Evolutionary conservation across 2,329 filamentous ascomycete species (phyloP), one percentile per base, ranked within the genome.

Genomic region (Sarocladiaceae sp.): DNA sequence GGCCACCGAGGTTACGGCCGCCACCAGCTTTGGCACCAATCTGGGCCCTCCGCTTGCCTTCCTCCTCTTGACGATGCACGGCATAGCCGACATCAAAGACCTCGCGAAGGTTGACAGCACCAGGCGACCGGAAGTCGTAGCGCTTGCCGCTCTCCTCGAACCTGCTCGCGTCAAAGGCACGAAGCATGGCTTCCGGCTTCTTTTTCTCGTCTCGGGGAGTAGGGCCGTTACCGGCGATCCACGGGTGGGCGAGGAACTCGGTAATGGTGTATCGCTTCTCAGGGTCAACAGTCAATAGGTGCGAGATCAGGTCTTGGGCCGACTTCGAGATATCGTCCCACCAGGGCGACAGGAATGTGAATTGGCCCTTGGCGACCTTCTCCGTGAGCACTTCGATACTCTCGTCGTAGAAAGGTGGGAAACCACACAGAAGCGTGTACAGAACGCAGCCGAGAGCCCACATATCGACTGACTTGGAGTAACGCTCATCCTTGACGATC

Each of bases 381-480:
- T 98, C 91, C 1, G 93, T 97, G 48, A 98, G 78, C 1, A 95
- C 85, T 59, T 95, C 89, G 53, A 98, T 97, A 58, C 88, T 95
- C 68, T 98, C 93, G 55, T 98, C 93, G 64, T 98, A 95, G 66
- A 98, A 98, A 3, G 93, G 93, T 9, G 93, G 93, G 69, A 98
- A 98, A 12, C 93, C 93, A 56, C 93, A 98, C 13, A 98, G 83
- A 1, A 98, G 72, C 1, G 93, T 98, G 70, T 98, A 98, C 4
- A 98, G 73, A 10, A 98, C 93, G 61, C 93, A 98, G 12, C 93
- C 93, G 24, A 98, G 68, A 3, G 93, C 93, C 93, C 93, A 98
- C 93, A 98, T 98, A 59, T 98, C 93, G 35, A 98, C 93, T 43
- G 88, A 94, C 73, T 97, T 98, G 29, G 91, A 97, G 65, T 98